Evolutionary conservation across 164 flowering plant species (phyloP).

Genomic region (Buxus sempervirens): DNA sequence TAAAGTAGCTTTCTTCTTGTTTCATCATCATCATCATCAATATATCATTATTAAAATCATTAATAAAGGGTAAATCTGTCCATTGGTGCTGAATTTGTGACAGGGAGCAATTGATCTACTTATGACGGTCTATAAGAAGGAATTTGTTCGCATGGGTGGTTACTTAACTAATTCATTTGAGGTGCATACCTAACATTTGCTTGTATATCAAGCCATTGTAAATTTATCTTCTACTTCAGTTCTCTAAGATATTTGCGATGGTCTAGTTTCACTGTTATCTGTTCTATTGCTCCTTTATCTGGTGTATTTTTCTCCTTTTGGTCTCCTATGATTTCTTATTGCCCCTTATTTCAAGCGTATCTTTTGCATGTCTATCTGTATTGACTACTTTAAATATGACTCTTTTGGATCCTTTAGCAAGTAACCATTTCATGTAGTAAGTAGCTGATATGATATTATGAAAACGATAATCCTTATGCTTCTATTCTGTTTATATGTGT

Average conservation of each 20-base stretch:
- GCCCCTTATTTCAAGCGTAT: too few species aligned
- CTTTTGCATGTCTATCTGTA: too few species aligned
- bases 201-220: not conserved
- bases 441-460: too few species aligned
- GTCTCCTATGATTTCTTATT: too few species aligned
- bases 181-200: slow-evolving; percentile 22
- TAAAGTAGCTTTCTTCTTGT: not conserved
- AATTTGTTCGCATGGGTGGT: slow-evolving; percentile 52
- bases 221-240: not conserved
- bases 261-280: not conserved
- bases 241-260: not conserved
- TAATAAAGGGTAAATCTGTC: too few species aligned
- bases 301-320: too few species aligned
- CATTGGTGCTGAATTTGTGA: slow-evolving; percentile 2
- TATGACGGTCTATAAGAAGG: slow-evolving; percentile 44
- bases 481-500: too few species aligned
- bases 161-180: slow-evolving; percentile 45
- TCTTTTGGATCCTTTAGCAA: too few species aligned
- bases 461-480: too few species aligned
- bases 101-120: slow-evolving; percentile 56
- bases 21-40: not conserved
- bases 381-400: too few species aligned
- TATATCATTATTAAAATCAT: not conserved
- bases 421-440: too few species aligned
- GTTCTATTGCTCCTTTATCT: not conserved